Conservation (phyloP, 2,329 filamentous ascomycete species). For the Stachybotrys elegans region DNA sequence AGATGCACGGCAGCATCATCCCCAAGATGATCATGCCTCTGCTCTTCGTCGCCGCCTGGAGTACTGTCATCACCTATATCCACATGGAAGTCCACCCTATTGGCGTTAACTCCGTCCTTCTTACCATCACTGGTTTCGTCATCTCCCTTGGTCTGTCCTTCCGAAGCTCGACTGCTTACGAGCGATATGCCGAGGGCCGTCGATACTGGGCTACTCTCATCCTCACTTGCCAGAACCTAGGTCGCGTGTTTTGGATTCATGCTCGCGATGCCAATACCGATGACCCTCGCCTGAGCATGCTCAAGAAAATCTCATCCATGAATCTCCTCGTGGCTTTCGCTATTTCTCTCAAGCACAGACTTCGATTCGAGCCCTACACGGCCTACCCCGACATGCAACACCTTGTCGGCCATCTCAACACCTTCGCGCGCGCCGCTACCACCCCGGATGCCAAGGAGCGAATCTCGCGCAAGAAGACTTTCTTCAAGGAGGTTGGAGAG, state of each 20-base stretch:
- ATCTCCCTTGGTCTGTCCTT: slow-evolving; percentile 76
- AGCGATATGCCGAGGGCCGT: slow-evolving; percentile 62
- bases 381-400: slow-evolving; percentile 70
- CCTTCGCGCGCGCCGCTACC: slow-evolving; percentile 59
- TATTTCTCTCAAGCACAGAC: slow-evolving; percentile 73
- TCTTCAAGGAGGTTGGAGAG: slow-evolving; percentile 63
- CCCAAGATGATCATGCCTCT: slow-evolving; percentile 71
- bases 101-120: slow-evolving; percentile 39
- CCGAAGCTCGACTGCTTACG: slow-evolving; percentile 71
- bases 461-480: slow-evolving; percentile 34
- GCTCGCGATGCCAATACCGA: slow-evolving; percentile 48
- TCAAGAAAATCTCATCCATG: slow-evolving; percentile 68
- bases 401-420: slow-evolving; percentile 67
- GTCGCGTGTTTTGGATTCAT: slow-evolving; percentile 80
- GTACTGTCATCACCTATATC: slow-evolving; percentile 58
- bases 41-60: slow-evolving; percentile 57
- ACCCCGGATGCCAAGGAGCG: slow-evolving; percentile 28
- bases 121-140: slow-evolving; percentile 77
- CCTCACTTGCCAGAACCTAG: slow-evolving; percentile 61
- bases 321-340: slow-evolving; percentile 76
- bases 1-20: slow-evolving; percentile 69
- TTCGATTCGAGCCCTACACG: slow-evolving; percentile 78
- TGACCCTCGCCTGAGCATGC: slow-evolving; percentile 58
- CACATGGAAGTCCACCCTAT: slow-evolving; percentile 34
- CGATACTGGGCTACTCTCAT: slow-evolving; percentile 58